Percentiles rank a stretch among this genome's conserved stretches.
phyloP scores from a whole-genome alignment of 2,329 filamentous ascomycete genomes.

The Pseudophaeomoniella oleicola region DNA sequence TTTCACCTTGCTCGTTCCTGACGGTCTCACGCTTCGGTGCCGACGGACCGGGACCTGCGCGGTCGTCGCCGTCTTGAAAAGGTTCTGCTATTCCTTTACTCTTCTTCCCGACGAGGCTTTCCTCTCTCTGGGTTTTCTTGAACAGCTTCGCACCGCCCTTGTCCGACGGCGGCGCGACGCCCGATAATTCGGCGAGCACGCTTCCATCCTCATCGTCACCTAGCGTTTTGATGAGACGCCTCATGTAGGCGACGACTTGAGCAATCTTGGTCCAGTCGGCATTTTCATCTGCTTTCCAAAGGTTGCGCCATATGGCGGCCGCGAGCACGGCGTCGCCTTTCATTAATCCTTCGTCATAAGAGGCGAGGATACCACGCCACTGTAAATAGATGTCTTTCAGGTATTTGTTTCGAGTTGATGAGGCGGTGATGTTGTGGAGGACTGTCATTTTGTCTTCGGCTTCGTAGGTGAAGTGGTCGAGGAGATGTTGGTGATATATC shows the following conservation, averaged over 20 bases:
- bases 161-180: neutral
- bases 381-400: conserved; percentile 83
- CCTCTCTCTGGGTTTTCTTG: neutral
- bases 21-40: too few species aligned
- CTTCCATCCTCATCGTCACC: neutral
- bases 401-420: conserved; percentile 43
- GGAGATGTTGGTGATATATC: conserved; percentile 75
- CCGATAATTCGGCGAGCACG: neutral
- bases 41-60: too few species aligned
- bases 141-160: neutral
- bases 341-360: conserved; percentile 35
- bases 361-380: conserved; percentile 75
- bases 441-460: conserved; percentile 56
- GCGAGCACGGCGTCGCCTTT: conserved; percentile 32
- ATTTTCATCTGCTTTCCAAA: conserved; percentile 62
- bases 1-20: too few species aligned
- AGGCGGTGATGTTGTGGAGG: conserved; percentile 33
- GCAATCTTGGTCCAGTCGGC: conserved; percentile 48
- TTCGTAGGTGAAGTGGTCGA: conserved; percentile 68
- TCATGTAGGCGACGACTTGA: conserved; percentile 48
- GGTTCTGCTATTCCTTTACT: neutral
- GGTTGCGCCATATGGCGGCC: conserved; percentile 79
- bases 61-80: too few species aligned
- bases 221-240: conserved; percentile 14
- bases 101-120: neutral